phyloP scores from a whole-genome alignment of 352 stramenopile genomes.

The Pythium folliculosum region DNA sequence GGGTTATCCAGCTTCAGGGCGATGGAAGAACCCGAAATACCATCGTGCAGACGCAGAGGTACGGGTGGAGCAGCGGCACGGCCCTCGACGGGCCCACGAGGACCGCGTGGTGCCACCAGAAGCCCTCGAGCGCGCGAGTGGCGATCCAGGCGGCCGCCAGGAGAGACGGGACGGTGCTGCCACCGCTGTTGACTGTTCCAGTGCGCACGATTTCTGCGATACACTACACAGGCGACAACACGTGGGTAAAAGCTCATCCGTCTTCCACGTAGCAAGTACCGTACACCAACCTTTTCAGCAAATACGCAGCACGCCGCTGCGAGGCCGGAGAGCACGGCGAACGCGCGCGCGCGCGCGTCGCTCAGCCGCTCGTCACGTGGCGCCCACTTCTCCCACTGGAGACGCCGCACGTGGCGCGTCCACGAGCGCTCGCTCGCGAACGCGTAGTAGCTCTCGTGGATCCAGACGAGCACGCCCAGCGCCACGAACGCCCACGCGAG shows the following conservation, averaged over 20 bases:
- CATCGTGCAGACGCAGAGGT: constrained; percentile 14
- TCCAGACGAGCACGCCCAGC: constrained; percentile 20
- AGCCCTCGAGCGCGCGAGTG: constrained; percentile 13
- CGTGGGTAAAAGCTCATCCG: background rate
- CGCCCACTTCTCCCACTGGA: constrained; percentile 4
- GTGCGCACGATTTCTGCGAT: constrained; percentile 15
- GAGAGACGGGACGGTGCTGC: background rate
- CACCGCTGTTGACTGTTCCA: background rate
- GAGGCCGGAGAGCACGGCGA: constrained; percentile 31
- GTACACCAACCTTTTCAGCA: constrained; percentile 35
- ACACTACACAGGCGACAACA: background rate
- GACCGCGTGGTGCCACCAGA: constrained; percentile 29
- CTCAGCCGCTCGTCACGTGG: background rate
- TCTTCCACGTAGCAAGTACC: too few species aligned
- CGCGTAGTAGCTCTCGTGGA: constrained; percentile 24
- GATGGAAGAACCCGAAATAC: background rate
- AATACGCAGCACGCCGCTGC: constrained; percentile 31
- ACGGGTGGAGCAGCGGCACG: constrained; percentile 6
- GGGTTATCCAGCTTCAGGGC: too few species aligned
- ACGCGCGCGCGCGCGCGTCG: constrained; percentile 23
- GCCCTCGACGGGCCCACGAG: constrained; percentile 8
- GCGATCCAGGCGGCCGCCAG: constrained; percentile 17
- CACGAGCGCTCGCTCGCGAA: constrained; percentile 7
- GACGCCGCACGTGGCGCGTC: constrained; percentile 2
- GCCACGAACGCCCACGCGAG: constrained; percentile 24